Evolutionary conservation across 176 grass and related monocot genomes (phyloP), one percentile per base, ranked within the genome.

Genomic region (Bromus sterilis): DNA sequence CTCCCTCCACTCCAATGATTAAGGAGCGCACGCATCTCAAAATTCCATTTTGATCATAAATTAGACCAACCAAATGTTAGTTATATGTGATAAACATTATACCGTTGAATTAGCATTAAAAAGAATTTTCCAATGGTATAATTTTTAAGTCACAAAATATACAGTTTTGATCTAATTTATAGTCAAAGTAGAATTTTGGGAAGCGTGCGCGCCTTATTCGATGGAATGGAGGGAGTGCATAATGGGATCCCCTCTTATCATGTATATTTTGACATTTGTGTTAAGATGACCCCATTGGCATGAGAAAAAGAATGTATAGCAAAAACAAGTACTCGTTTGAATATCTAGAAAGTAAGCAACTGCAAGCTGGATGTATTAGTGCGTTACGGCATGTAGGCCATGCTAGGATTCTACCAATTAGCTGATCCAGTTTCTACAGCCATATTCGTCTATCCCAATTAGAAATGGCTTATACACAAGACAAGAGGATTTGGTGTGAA

Each of bases 401-500:
- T 68, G 46, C 51, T 71, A 70, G 35, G 48, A 67, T 40, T 43
- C 35, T 24, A 84, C 23, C 14, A 29, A 77, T 77, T 18, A 42
- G 64, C 59, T 23, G 43, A 55, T 42, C 43, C 33, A 73, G 33
- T 53, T 63, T 74, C 11, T 11, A 39, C 49, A 29, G 30, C 59
- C 42, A 71, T 78, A 29, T 28, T 71, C 30, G 46, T 23, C 26
- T 87, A 34, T 64, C 79, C 33, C 26, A 77, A 77, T 70, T 14
- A 53, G 5, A 23, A 60, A 70, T 35, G 15, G 42, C 30, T 23
- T 1, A 58, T 81, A 37, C 31, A 69, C 32, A 49, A 77, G 18
- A 87, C 51, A 76, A 82, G 37, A 60, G 58, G 41, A 61, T 39
- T 53, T 63, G 39, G 41, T 71, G 41, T 40, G 39, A 77, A 16